Conservation (phyloP, 352 stramenopile species). For the Globisporangium canariense region DNA sequence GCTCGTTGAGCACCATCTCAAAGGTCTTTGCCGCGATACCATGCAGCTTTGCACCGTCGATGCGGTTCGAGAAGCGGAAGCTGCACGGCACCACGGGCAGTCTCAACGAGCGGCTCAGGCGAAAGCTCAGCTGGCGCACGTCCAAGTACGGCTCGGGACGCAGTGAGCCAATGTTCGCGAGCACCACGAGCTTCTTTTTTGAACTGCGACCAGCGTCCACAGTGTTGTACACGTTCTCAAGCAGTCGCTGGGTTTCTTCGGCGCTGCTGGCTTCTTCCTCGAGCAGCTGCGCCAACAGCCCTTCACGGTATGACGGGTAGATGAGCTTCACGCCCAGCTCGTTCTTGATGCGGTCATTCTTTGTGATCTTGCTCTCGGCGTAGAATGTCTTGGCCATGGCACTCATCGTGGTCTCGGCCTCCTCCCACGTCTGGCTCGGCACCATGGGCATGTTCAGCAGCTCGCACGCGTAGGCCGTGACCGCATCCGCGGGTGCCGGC, state of each 20-base stretch:
- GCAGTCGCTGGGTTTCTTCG: not conserved
- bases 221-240: constrained; percentile 3
- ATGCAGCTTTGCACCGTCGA: constrained; percentile 53
- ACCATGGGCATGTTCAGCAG: constrained; percentile 51
- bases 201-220: not conserved
- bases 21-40: constrained; percentile 61
- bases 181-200: constrained; percentile 31
- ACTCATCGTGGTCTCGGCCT: constrained; percentile 72
- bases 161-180: constrained; percentile 79
- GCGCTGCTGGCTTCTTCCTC: constrained; percentile 51
- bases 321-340: constrained; percentile 68
- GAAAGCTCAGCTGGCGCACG: constrained; percentile 69
- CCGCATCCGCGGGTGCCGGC: constrained; percentile 74
- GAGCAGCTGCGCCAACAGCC: constrained; percentile 69
- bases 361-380: constrained; percentile 78
- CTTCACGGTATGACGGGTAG: constrained; percentile 83
- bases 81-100: constrained; percentile 63
- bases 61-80: constrained; percentile 78
- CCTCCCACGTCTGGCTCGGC: constrained; percentile 63
- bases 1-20: constrained; percentile 52
- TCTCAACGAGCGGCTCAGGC: constrained; percentile 51
- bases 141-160: constrained; percentile 65
- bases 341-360: constrained; percentile 67
- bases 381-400: constrained; percentile 88
- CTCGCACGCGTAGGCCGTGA: constrained; percentile 76